phyloP scores from a whole-genome alignment of 257 asterid genomes.

The Penstemon barbatus region DNA sequence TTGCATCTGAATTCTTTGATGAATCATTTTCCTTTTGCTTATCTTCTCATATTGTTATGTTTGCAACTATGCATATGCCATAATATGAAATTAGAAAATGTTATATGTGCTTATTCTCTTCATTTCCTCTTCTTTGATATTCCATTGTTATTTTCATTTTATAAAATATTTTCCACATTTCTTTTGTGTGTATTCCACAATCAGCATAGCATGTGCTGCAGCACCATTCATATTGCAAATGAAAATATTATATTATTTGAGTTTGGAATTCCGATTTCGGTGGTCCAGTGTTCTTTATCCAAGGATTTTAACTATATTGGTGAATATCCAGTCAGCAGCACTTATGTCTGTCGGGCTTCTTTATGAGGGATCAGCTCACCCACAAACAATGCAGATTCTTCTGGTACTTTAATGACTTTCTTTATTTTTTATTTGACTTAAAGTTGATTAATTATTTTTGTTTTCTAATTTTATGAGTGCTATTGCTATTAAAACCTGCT shows the following conservation, averaged over 20 bases:
- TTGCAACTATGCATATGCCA: background rate
- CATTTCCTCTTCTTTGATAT: constrained; percentile 19
- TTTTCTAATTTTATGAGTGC: background rate
- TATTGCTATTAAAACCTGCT: constrained; percentile 2
- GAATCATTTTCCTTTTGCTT: constrained; percentile 16
- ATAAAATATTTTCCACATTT: constrained; percentile 15
- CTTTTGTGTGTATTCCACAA: constrained; percentile 2
- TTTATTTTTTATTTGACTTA: constrained; percentile 11
- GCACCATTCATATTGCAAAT: constrained; percentile 17
- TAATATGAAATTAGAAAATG: constrained; percentile 7
- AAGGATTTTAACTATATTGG: constrained; percentile 18
- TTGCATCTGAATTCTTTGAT: constrained; percentile 17
- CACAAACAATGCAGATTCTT: constrained; percentile 95
- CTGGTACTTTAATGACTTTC: constrained; percentile 55
- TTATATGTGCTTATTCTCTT: constrained; percentile 5
- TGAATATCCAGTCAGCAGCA: constrained; percentile 76
- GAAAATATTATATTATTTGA: constrained; percentile 6
- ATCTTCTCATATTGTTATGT: constrained; percentile 4
- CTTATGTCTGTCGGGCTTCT: constrained; percentile 89
- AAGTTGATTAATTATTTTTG: background rate
- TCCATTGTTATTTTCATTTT: constrained; percentile 15
- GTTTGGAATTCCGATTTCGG: constrained; percentile 20
- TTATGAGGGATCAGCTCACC: constrained; percentile 96
- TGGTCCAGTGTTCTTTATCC: constrained; percentile 19
- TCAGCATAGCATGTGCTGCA: constrained; percentile 18